phyloP scores from a whole-genome alignment of 345 rosid genomes.

The Alliaria petiolata region DNA sequence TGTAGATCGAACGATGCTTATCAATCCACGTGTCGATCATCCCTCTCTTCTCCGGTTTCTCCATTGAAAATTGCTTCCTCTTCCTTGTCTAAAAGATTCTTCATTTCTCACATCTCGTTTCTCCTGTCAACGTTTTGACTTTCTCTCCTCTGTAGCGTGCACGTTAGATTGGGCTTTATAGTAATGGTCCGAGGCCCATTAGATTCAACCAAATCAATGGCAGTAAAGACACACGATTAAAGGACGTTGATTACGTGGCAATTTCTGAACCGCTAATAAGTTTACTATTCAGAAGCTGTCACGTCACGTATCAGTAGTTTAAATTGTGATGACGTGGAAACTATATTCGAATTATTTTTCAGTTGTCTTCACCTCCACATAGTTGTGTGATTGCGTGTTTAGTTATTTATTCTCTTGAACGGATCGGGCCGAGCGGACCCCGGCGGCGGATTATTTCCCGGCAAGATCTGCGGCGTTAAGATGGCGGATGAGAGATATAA shows the following conservation, averaged over 20 bases:
- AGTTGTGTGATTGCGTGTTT: background rate
- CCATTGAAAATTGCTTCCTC: constrained; percentile 25
- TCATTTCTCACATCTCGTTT: too few species aligned
- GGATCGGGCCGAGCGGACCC: background rate
- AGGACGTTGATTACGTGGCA: background rate
- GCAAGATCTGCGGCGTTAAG: background rate
- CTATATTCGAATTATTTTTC: background rate
- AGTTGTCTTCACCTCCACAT: background rate
- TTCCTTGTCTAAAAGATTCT: too few species aligned
- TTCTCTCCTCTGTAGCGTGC: background rate
- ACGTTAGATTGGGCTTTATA: constrained; percentile 22
- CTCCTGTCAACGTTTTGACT: constrained; percentile 27
- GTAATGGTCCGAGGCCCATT: constrained; percentile 11
- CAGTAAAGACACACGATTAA: background rate
- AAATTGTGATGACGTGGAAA: constrained; percentile 25
- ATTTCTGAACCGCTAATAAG: background rate
- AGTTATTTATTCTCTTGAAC: background rate
- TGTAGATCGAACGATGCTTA: constrained; percentile 52
- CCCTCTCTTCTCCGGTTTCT: constrained; percentile 31
- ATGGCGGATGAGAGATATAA: constrained; percentile 92
- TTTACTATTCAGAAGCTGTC: background rate
- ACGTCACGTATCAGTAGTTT: background rate
- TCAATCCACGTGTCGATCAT: constrained; percentile 59
- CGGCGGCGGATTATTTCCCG: constrained; percentile 15
- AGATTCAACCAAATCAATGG: constrained; percentile 10